Percentiles rank a stretch among this genome's conserved stretches.
Conservation (phyloP, 257 asterid genomes). For the Prunella vulgaris region DNA sequence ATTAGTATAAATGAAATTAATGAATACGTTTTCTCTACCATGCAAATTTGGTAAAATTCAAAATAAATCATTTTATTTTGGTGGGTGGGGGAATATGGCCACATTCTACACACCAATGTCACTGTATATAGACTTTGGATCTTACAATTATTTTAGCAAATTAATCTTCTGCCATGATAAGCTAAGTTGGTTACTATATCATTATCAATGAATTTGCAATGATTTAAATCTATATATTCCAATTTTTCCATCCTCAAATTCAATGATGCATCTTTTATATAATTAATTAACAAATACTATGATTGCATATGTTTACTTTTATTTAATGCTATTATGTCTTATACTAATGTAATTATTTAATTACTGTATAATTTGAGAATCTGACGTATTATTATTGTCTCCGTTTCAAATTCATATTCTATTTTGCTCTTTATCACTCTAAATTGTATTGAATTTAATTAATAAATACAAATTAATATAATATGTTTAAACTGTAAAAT, state of each 20-base stretch:
- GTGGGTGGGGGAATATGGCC: slow-evolving; percentile 1
- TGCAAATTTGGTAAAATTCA: neutral
- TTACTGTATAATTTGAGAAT: too few species aligned
- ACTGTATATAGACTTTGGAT: slow-evolving; percentile 2
- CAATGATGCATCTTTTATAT: slow-evolving; percentile 11
- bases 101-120: neutral
- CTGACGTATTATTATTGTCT: too few species aligned
- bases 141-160: slow-evolving; percentile 18
- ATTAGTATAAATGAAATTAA: too few species aligned
- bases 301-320: neutral
- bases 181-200: slow-evolving; percentile 16
- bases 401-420: too few species aligned
- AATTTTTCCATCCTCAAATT: neutral
- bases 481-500: too few species aligned
- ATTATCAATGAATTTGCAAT: slow-evolving; percentile 20
- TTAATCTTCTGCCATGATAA: slow-evolving; percentile 5
- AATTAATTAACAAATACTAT: too few species aligned
- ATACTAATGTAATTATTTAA: too few species aligned
- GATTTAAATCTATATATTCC: neutral
- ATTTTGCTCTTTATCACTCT: too few species aligned
- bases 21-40: neutral
- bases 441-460: too few species aligned
- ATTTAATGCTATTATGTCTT: too few species aligned
- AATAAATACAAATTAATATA: too few species aligned
- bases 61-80: too few species aligned